phyloP scores from a whole-genome alignment of 257 asterid genomes.

The Solanum ossicruentum region DNA sequence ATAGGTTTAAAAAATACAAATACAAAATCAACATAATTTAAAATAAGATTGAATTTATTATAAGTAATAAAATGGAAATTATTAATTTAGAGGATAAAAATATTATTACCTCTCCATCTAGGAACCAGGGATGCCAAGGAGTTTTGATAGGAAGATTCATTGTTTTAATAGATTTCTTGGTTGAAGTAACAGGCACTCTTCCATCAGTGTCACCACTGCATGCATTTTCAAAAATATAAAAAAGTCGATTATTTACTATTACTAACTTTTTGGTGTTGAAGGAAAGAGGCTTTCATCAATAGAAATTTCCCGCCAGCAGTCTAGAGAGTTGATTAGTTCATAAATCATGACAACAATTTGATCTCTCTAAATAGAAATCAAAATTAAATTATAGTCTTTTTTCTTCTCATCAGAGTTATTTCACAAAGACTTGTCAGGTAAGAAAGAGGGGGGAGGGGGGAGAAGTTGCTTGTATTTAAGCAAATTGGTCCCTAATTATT shows the following conservation, averaged over 20 bases:
- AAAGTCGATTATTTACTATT: neutral
- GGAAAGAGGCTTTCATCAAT: no score
- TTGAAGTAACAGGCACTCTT: slow-evolving; percentile 69
- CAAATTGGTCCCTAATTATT: neutral
- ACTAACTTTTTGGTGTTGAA: no score
- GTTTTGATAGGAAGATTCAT: slow-evolving; percentile 33
- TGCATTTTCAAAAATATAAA: slow-evolving; percentile 9
- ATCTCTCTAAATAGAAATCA: no score
- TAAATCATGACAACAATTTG: no score
- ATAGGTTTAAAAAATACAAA: neutral
- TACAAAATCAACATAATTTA: neutral
- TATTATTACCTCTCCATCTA: slow-evolving; percentile 43
- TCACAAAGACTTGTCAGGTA: no score
- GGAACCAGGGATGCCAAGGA: slow-evolving; percentile 63
- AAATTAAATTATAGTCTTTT: no score
- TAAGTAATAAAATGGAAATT: neutral
- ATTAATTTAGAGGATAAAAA: neutral
- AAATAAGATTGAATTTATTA: neutral
- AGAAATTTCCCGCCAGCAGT: no score
- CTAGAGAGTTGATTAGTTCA: no score
- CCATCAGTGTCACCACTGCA: slow-evolving; percentile 62
- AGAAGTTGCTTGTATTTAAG: neutral
- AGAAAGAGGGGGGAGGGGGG: no score
- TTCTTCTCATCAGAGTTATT: no score
- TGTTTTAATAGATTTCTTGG: slow-evolving; percentile 32